Percentiles rank a stretch among this genome's conserved stretches.
Conservation (phyloP, 192 early-diverging fungal genomes). For the Rhizophlyctis rosea region DNA sequence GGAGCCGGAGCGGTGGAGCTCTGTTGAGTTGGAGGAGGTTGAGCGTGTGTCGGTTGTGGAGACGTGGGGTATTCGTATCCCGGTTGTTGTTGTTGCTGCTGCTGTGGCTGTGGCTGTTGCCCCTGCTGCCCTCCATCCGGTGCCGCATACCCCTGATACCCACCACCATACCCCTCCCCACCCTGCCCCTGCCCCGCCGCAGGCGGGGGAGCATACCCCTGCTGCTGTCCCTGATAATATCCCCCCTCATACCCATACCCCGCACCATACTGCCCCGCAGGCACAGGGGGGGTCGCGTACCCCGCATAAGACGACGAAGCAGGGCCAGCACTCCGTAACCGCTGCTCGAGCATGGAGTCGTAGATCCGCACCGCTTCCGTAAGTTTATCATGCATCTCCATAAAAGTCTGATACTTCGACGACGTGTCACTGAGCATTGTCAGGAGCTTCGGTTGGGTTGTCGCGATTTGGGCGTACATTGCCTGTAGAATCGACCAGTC, state of each 20-base stretch:
- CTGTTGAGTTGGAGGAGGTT: no score
- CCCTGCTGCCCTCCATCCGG: constrained; percentile 6
- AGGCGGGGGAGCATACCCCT: constrained; percentile 29
- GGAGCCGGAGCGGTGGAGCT: no score
- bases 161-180: background rate
- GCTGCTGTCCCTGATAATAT: constrained; percentile 16
- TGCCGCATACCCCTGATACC: constrained; percentile 14
- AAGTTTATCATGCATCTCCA: constrained; percentile 80
- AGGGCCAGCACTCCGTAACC: constrained; percentile 34
- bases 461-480: constrained; percentile 82
- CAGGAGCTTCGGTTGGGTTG: constrained; percentile 81
- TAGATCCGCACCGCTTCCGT: constrained; percentile 78
- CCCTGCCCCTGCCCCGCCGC: constrained; percentile 19
- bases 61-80: no score
- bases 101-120: background rate
- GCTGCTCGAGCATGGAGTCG: constrained; percentile 79
- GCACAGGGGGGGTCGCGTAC: constrained; percentile 1
- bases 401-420: constrained; percentile 73
- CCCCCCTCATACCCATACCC: constrained; percentile 21
- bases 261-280: constrained; percentile 15
- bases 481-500: constrained; percentile 31
- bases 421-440: constrained; percentile 69
- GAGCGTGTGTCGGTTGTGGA: no score
- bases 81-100: no score
- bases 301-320: constrained; percentile 17